Conservation (phyloP, 768 basidiomycete genomes). For the Termitomyces sp. region DNA sequence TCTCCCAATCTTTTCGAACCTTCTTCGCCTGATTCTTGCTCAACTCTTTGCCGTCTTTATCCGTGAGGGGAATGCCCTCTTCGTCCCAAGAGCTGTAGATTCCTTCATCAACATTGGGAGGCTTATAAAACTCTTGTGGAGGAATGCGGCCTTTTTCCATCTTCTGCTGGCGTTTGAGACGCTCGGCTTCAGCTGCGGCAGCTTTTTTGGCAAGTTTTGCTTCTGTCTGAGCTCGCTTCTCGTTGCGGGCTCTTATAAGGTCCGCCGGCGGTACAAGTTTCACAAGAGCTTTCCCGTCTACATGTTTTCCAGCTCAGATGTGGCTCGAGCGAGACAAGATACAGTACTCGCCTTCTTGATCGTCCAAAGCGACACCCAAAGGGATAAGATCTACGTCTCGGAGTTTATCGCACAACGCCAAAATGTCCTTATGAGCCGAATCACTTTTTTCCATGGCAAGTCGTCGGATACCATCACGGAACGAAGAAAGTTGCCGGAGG, state of each 20-base stretch:
- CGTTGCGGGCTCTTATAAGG: conserved; percentile 82
- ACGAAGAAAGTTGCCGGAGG: conserved; percentile 76
- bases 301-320: conserved; percentile 4
- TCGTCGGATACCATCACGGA: conserved; percentile 86
- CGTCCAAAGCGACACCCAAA: conserved; percentile 94
- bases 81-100: conserved; percentile 85
- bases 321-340: background rate
- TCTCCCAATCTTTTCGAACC: conserved; percentile 64
- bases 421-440: conserved; percentile 70
- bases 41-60: conserved; percentile 79
- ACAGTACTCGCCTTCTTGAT: conserved; percentile 75
- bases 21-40: conserved; percentile 82
- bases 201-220: conserved; percentile 82
- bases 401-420: conserved; percentile 84
- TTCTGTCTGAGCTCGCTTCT: conserved; percentile 72
- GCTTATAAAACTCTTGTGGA: conserved; percentile 80
- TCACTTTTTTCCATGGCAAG: conserved; percentile 74
- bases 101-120: conserved; percentile 71
- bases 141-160: conserved; percentile 81
- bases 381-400: conserved; percentile 88
- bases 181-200: conserved; percentile 59
- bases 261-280: conserved; percentile 85
- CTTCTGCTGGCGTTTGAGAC: conserved; percentile 66
- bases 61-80: conserved; percentile 80
- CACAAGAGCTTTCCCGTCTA: conserved; percentile 93